Conservation (phyloP, 257 asterid species). For the Nicotiana sylvestris region DNA sequence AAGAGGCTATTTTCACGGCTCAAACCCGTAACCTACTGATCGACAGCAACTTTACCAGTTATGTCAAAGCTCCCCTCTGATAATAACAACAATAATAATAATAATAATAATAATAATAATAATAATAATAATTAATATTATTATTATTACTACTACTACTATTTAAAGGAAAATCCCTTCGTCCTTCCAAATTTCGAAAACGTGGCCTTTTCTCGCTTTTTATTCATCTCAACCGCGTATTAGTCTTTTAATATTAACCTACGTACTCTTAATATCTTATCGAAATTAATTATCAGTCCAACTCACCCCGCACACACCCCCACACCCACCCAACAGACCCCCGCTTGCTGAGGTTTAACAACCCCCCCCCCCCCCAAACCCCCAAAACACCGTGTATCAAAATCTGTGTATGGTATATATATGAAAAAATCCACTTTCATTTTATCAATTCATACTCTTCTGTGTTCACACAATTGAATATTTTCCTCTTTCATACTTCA, state of each 20-base stretch:
- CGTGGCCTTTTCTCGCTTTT: not conserved
- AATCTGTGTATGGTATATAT: not conserved
- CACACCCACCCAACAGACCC: no score
- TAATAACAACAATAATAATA: no score
- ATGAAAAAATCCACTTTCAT: not conserved
- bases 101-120: no score
- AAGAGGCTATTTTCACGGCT: no score
- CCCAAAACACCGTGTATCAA: slow-evolving; percentile 8
- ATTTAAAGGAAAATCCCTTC: not conserved
- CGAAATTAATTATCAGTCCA: no score
- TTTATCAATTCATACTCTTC: not conserved
- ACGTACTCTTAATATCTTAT: no score
- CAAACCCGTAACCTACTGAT: no score
- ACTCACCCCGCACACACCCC: fast-evolving
- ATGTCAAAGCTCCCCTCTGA: no score
- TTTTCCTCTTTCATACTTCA: not conserved
- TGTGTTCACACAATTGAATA: slow-evolving; percentile 13
- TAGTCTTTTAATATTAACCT: not conserved
- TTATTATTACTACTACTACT: no score
- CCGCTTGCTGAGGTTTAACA: no score
- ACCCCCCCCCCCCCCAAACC: not conserved
- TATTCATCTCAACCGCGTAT: slow-evolving; percentile 2
- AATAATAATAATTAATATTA: no score
- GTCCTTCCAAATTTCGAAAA: not conserved
- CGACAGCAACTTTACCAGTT: no score